These are phyloP conservation scores for Capsicum chinense DNA, from an alignment of 257 asterid genomes.

Conservation along the genomic window DNA sequence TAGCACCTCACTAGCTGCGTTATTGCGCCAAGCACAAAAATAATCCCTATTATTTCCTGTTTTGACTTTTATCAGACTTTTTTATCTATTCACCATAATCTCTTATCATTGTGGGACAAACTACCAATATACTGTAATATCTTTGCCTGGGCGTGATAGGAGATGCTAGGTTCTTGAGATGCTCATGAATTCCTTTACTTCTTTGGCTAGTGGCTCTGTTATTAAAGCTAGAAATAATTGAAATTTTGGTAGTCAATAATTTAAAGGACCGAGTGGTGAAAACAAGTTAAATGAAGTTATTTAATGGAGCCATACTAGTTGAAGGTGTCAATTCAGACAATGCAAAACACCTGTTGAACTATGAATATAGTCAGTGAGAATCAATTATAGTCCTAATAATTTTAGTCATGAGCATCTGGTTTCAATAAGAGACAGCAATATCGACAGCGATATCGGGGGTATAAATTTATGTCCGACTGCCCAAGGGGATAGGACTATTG, in stretches of 20 bases:
- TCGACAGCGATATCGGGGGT: neutral
- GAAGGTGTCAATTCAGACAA: neutral
- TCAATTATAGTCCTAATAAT: neutral
- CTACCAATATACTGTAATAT: neutral
- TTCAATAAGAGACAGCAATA: neutral
- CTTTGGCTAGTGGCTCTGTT: neutral
- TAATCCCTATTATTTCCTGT: fast-evolving
- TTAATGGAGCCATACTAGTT: no score
- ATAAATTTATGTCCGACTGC: neutral
- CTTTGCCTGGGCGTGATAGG: neutral
- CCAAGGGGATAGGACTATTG: conserved; percentile 47
- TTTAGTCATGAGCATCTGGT: neutral
- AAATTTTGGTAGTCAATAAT: neutral
- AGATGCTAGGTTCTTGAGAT: neutral
- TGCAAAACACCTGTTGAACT: neutral
- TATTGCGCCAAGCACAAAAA: conserved; percentile 52
- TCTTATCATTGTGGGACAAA: conserved; percentile 42
- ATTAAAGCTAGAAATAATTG: neutral
- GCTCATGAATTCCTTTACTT: neutral
- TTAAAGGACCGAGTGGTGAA: neutral
- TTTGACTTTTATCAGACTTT: neutral
- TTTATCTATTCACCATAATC: neutral
- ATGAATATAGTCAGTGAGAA: neutral
- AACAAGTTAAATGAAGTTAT: neutral
- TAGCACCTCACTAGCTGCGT: conserved; percentile 50